Percentiles rank a stretch among this genome's conserved stretches.
phyloP scores from a whole-genome alignment of 2,329 filamentous ascomycete species.

The Hypoxylon sp. region DNA sequence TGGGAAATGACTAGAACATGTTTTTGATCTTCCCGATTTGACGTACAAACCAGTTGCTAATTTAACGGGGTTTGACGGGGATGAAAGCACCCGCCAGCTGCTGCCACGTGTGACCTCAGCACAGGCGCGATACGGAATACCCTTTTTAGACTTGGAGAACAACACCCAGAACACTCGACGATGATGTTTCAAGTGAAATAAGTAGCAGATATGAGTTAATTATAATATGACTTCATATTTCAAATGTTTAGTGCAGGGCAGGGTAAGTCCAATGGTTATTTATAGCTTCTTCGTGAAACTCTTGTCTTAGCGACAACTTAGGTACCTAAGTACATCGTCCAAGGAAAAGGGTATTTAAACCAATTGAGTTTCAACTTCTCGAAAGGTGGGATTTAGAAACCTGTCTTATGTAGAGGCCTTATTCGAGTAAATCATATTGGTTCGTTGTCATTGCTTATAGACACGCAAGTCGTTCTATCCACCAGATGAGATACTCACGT shows the following conservation, averaged over 20 bases:
- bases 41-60: slow-evolving; percentile 16
- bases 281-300: background rate
- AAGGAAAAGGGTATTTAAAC: background rate
- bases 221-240: background rate
- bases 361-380: too few relatives aligned
- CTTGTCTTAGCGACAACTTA: background rate
- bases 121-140: background rate
- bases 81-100: slow-evolving; percentile 34
- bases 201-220: background rate
- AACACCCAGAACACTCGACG: too few relatives aligned
- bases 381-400: background rate
- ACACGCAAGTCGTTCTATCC: background rate
- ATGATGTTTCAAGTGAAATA: too few relatives aligned
- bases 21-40: slow-evolving; percentile 8
- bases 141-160: background rate
- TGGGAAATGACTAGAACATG: slow-evolving; percentile 9
- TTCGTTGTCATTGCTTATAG: background rate
- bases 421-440: background rate
- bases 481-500: background rate
- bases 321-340: background rate
- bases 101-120: slow-evolving; percentile 32
- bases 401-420: background rate
- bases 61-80: slow-evolving; percentile 21
- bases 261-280: background rate
- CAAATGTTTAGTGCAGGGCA: background rate